Evolutionary conservation across 192 early-diverging fungal genomes (phyloP).

Genomic region (Coemansia sp.): DNA sequence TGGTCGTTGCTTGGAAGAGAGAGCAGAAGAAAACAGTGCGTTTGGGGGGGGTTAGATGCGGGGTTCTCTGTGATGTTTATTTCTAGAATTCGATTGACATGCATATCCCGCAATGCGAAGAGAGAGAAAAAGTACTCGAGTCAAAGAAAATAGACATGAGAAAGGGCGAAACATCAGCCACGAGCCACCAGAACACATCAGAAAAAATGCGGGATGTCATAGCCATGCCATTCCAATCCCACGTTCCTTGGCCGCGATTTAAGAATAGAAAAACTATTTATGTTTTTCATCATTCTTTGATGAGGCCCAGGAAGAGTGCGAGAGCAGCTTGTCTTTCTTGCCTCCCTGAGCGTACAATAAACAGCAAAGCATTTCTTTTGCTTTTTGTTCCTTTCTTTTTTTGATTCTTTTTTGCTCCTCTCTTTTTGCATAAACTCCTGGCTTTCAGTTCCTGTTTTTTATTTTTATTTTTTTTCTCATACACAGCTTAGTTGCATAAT

Average conservation of each 20-base stretch:
- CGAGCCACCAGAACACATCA: too few species aligned
- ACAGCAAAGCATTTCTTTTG: too few species aligned
- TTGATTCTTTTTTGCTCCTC: not conserved
- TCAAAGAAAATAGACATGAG: not conserved
- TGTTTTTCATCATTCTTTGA: too few species aligned
- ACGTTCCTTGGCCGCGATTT: not conserved
- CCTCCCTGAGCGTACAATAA: too few species aligned
- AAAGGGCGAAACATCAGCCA: too few species aligned
- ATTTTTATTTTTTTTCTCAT: not conserved
- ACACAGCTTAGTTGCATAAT: not conserved
- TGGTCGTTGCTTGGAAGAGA: not conserved
- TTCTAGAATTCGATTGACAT: conserved; percentile 1
- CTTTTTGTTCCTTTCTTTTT: too few species aligned
- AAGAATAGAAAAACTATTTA: not conserved
- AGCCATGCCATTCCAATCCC: too few species aligned
- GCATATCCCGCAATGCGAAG: not conserved
- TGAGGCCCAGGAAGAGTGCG: too few species aligned
- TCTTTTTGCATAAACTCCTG: not conserved
- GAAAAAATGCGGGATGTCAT: not conserved
- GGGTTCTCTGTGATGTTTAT: not conserved
- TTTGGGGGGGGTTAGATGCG: not conserved
- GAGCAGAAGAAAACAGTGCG: not conserved
- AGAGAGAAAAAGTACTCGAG: not conserved
- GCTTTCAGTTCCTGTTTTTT: not conserved
- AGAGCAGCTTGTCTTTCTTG: too few species aligned